A percentile compares a stretch with the other conserved stretches of the same genome.
Evolutionary conservation across 495 filamentous ascomycete species (phyloP).

Genomic region (Tuber indicum): DNA sequence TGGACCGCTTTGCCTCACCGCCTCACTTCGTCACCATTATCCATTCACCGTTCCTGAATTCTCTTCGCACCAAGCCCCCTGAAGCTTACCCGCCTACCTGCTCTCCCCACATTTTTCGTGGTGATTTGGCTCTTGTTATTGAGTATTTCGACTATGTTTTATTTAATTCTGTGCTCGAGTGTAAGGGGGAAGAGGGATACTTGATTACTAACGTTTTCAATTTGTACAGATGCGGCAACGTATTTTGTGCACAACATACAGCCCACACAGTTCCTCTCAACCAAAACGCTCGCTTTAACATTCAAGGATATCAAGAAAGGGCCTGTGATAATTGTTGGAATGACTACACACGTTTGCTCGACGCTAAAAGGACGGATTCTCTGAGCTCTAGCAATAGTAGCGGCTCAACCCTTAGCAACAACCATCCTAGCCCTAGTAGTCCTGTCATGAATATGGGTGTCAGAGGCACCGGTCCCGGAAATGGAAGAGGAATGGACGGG

Average conservation of each 20-base stretch:
- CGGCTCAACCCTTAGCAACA: constrained; percentile 35
- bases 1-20: not conserved
- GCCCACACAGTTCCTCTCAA: constrained; percentile 54
- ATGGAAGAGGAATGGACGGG: constrained; percentile 23
- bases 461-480: constrained; percentile 35
- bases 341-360: constrained; percentile 47
- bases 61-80: not conserved
- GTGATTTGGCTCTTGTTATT: not conserved
- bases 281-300: constrained; percentile 61
- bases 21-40: not conserved
- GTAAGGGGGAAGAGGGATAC: not conserved
- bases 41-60: not conserved
- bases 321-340: constrained; percentile 60
- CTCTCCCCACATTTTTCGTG: not conserved
- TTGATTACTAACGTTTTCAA: constrained; percentile 21
- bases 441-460: constrained; percentile 33
- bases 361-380: constrained; percentile 37
- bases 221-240: constrained; percentile 52
- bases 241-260: constrained; percentile 63
- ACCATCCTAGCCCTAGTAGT: constrained; percentile 30
- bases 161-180: not conserved
- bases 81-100: not conserved
- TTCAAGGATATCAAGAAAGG: constrained; percentile 51
- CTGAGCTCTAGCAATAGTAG: constrained; percentile 41
- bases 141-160: not conserved